Evolutionary conservation across 345 rosid species (phyloP), one percentile per base, ranked within the genome.

Genomic region (Balakata baccata): DNA sequence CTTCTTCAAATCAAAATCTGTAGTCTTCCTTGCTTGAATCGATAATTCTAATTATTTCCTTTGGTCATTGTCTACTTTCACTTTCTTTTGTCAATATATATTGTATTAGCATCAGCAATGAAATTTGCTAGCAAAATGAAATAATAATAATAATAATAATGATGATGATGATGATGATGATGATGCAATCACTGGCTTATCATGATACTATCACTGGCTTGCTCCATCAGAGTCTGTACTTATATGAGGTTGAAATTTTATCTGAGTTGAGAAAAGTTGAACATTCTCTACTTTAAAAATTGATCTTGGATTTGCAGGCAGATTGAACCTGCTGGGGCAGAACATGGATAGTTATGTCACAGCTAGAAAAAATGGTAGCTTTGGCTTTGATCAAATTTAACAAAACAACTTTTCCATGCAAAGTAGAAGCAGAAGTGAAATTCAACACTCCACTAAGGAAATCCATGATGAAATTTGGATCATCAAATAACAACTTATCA

Each of bases 331-430:
- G 41, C 59, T n/a, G 34, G 3, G 59, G 20, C 41, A 66, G 0
- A 1, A 71, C 18, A 71, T 22, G 39, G 10, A 66, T 3, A 34
- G 75, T 41, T 1, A 77, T 8, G 23, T 77, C 25, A 23, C 80
- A 77, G n/a, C 25, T 57, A 34, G 11, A 18, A 6, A 39, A 56
- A 70, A 66, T 20, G 20, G 50, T 47, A 20, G 80, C 80, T n/a
- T 77, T 59, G 11, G 2, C 4, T 68, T 71, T 77, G 66, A 71
- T 46, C 66, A 77, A 45, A 74, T 70, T 64, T 2, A 82, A 73
- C 18, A 79, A 65, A 58, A 51, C 79, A 1, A 60, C 82, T 68
- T 79, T 64, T 2, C 85, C 89, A 16, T 81, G 76, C 80, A 84
- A 63, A 0, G 62, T 62, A 1, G 85, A 76, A 0, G 76, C 57